Base-by-base conservation (phyloP, 345 rosid species). In the Citrus australasica region DNA sequence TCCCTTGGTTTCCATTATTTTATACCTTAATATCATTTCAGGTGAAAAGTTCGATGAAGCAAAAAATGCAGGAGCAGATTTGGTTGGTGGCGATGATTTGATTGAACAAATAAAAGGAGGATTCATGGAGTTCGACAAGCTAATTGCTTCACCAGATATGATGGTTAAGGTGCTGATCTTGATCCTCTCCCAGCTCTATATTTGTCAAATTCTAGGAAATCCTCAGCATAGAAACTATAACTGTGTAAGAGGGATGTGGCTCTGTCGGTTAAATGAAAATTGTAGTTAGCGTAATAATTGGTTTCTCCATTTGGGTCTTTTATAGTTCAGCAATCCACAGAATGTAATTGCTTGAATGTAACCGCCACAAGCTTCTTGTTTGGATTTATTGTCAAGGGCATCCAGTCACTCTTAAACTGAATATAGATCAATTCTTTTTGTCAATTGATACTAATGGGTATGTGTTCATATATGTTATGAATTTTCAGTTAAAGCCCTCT, bases 71-170 rank as follows among this genome's bases (percentile, higher is more conserved):
- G 99, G 98, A 82, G 99, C 98, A 68, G 98, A 96, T 88, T 85
- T 96, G 78, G 98, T 94, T 70, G 99, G 99, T 63, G 97, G 98
- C 37, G 97, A 92, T 79, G 99, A 96, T 82, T 84, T 96, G 86
- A 94, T 96, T 59, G 93, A 89, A 81, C 94, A 90, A 81, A 96
- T 96, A 38, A 96, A 94, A 84, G 90, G 89, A 85, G 99, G 99
- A 72, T 92, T 92, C 90, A 92, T 94, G 95, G 97, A 96, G 27
- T 96, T 96, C 59, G 98, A 96, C 87, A 96, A 92, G 85, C 81
- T 96, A 70, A 96, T 96, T 90, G 99, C 98, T 71, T 96, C 99
- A 60, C 97, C 98, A 0, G 99, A 96, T 85, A 94, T 96, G 99
- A 96, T 96, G 99, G 92, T 93, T 72, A 94, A 96, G 99, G 99